These are phyloP conservation scores for Babesia gibsoni DNA, from an alignment of 169 alveolate species.

Conservation along the genomic window DNA sequence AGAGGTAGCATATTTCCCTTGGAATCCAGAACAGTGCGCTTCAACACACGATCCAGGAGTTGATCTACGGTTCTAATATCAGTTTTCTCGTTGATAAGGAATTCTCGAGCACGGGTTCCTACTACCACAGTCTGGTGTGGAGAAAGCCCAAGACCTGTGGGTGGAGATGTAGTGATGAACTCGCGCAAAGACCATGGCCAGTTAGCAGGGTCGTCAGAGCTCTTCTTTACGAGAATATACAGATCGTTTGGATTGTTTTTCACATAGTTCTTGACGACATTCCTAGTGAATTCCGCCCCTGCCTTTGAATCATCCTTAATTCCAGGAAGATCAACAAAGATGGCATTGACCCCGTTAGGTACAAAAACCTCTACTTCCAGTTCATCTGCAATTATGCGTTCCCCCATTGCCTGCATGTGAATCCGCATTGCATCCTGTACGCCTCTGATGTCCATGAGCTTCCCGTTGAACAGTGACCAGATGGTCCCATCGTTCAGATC, in stretches of 20 bases:
- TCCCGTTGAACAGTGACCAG: slow-evolving; percentile 61
- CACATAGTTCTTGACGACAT: slow-evolving; percentile 83
- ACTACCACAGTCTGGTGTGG: slow-evolving; percentile 84
- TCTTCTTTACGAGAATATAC: slow-evolving; percentile 82
- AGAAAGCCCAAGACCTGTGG: slow-evolving; percentile 82
- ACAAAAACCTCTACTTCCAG: slow-evolving; percentile 82
- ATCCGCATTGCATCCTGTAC: slow-evolving; percentile 81
- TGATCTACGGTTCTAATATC: slow-evolving; percentile 76
- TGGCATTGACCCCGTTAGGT: slow-evolving; percentile 85
- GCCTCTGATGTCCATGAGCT: slow-evolving; percentile 66
- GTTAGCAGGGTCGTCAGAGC: slow-evolving; percentile 87
- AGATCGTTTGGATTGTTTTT: slow-evolving; percentile 84
- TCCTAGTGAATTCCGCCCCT: slow-evolving; percentile 83
- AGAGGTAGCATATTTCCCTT: slow-evolving; percentile 77
- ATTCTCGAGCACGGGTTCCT: slow-evolving; percentile 86
- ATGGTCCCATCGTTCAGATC: not conserved
- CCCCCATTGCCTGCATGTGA: slow-evolving; percentile 75
- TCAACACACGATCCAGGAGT: slow-evolving; percentile 78
- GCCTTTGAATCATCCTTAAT: slow-evolving; percentile 85
- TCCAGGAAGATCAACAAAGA: slow-evolving; percentile 88
- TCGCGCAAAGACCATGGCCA: slow-evolving; percentile 87
- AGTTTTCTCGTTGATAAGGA: slow-evolving; percentile 74
- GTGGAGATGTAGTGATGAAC: slow-evolving; percentile 77
- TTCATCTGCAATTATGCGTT: slow-evolving; percentile 72
- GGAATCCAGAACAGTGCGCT: slow-evolving; percentile 71